These are phyloP conservation scores for Thoreauomyces humboldtii DNA, from an alignment of 192 early-diverging fungal genomes.

Conservation along the genomic window DNA sequence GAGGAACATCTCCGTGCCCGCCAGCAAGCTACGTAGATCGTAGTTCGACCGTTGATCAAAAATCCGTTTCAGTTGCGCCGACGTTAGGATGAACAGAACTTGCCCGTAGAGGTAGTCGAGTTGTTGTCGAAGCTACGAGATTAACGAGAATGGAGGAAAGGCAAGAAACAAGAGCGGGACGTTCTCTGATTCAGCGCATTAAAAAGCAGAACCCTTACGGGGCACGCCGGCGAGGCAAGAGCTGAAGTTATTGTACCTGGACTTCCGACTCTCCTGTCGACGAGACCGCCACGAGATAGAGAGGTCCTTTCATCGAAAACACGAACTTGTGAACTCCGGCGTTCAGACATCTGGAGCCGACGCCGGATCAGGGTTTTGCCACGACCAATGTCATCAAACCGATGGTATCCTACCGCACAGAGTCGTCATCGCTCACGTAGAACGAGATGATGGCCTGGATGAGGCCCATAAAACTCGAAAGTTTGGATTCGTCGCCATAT, in stretches of 20 bases:
- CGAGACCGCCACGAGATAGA: slow-evolving; percentile 83
- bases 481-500: slow-evolving; percentile 86
- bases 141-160: not conserved
- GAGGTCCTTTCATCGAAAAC: slow-evolving; percentile 74
- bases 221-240: not conserved
- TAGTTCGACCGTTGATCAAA: slow-evolving; percentile 85
- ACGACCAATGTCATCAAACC: too few relatives aligned
- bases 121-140: slow-evolving; percentile 68
- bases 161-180: too few relatives aligned
- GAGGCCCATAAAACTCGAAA: slow-evolving; percentile 84
- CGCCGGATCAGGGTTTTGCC: too few relatives aligned
- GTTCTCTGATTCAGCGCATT: not conserved
- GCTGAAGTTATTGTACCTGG: slow-evolving; percentile 58
- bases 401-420: slow-evolving; percentile 50
- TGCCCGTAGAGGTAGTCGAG: slow-evolving; percentile 77
- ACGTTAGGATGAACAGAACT: slow-evolving; percentile 80
- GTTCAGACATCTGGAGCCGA: slow-evolving; percentile 64
- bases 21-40: slow-evolving; percentile 79
- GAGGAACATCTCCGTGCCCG: slow-evolving; percentile 52
- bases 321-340: slow-evolving; percentile 77
- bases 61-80: slow-evolving; percentile 75
- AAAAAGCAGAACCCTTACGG: not conserved
- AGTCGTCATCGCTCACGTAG: slow-evolving; percentile 79
- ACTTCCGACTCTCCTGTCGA: slow-evolving; percentile 73
- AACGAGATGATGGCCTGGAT: slow-evolving; percentile 87